Percentiles rank a stretch among this genome's conserved stretches.
phyloP scores from a whole-genome alignment of 305 asterid genomes.

The Fraxinus xanthoxyloides region DNA sequence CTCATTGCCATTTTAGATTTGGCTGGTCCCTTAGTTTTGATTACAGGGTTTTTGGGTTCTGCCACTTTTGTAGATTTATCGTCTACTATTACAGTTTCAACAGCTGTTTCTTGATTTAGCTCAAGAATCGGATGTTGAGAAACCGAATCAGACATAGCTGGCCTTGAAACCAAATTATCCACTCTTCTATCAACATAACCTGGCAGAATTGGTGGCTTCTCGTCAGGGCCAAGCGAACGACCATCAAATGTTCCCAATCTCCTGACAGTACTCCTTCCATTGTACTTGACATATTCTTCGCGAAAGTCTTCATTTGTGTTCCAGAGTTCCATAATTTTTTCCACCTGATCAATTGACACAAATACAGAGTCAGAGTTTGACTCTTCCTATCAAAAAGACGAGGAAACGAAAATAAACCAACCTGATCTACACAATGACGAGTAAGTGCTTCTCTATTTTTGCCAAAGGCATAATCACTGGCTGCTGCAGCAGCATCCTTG shows the following conservation, averaged over 20 bases:
- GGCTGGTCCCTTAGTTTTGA: slow-evolving; percentile 18
- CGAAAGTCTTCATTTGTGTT: not conserved
- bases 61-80: slow-evolving; percentile 15
- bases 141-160: slow-evolving; percentile 8
- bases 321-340: not conserved
- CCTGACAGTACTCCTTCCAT: not conserved
- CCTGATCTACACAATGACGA: slow-evolving; percentile 46
- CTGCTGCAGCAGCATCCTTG: slow-evolving; percentile 61
- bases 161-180: not conserved
- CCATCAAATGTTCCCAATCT: not conserved
- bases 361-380: not conserved
- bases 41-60: slow-evolving; percentile 22
- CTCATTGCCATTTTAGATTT: slow-evolving; percentile 23
- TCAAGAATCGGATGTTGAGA: slow-evolving; percentile 22
- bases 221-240: slow-evolving; percentile 13
- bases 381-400: not conserved
- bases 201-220: not conserved
- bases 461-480: slow-evolving; percentile 40
- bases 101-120: slow-evolving; percentile 25
- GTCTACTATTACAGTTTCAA: slow-evolving; percentile 19
- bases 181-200: not conserved
- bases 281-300: not conserved
- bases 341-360: slow-evolving; percentile 34
- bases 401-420: slow-evolving; percentile 14
- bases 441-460: slow-evolving; percentile 41